A percentile compares a stretch with the other conserved stretches of the same genome.
phyloP scores from a whole-genome alignment of 176 grass and related monocot species.

The Cenchrus fungigraminus region DNA sequence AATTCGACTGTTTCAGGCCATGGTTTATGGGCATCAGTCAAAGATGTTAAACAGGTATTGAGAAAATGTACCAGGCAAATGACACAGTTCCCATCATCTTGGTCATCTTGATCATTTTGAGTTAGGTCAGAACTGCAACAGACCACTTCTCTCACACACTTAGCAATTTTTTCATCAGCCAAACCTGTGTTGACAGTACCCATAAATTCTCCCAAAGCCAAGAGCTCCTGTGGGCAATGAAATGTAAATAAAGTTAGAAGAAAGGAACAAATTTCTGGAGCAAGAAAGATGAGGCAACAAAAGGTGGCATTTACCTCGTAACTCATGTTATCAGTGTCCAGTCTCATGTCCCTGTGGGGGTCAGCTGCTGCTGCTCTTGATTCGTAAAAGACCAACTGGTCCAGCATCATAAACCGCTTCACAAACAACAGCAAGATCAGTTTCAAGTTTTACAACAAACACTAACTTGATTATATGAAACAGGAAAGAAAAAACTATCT shows the following conservation, averaged over 20 bases:
- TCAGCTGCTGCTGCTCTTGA: constrained; percentile 65
- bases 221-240: constrained; percentile 61
- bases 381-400: constrained; percentile 40
- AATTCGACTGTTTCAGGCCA: not conserved
- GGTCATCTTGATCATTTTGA: constrained; percentile 54
- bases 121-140: constrained; percentile 47
- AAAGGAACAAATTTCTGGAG: not conserved
- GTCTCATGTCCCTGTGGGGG: constrained; percentile 73
- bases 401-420: constrained; percentile 56
- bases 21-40: not conserved
- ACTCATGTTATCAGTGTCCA: constrained; percentile 90
- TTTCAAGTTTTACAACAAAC: constrained; percentile 25
- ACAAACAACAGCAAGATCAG: constrained; percentile 39
- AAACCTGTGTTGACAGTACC: constrained; percentile 76
- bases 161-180: constrained; percentile 61
- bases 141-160: constrained; percentile 68
- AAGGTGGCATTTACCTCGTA: constrained; percentile 67
- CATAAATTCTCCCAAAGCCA: constrained; percentile 88
- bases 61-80: constrained; percentile 78
- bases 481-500: constrained; percentile 18
- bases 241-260: constrained; percentile 19
- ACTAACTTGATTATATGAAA: constrained; percentile 23
- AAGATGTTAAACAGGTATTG: not conserved
- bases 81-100: constrained; percentile 62
- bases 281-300: not conserved